These are phyloP conservation scores for Umbelopsis sp. DNA, from an alignment of 371 early-diverging fungal species.

Conservation along the genomic window DNA sequence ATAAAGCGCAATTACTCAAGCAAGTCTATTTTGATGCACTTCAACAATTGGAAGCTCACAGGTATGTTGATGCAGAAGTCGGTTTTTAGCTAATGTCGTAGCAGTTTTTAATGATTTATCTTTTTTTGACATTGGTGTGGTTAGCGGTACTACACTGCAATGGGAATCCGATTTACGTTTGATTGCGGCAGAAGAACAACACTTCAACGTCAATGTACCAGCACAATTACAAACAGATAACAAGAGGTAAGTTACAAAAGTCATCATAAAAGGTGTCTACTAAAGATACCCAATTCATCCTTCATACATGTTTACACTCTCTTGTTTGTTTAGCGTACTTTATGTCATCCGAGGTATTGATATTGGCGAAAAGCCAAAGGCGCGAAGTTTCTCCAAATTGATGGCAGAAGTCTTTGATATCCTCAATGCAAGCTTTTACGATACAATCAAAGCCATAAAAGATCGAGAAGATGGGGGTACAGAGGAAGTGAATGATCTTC, in stretches of 20 bases:
- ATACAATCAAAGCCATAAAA: slow-evolving; percentile 36
- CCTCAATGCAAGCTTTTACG: slow-evolving; percentile 39
- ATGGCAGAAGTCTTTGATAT: slow-evolving; percentile 36
- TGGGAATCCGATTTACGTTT: slow-evolving; percentile 2
- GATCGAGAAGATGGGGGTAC: slow-evolving; percentile 29
- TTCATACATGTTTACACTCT: background rate
- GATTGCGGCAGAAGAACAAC: slow-evolving; percentile 11
- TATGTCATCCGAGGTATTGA: slow-evolving; percentile 39
- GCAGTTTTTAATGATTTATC: too few relatives aligned
- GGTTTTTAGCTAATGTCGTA: too few relatives aligned
- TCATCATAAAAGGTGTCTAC: background rate
- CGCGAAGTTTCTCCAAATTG: slow-evolving; percentile 32
- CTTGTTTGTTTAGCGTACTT: slow-evolving; percentile 22
- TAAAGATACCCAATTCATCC: background rate
- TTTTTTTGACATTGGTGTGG: background rate
- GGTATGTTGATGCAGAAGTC: background rate
- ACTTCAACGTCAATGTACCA: background rate
- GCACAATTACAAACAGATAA: background rate
- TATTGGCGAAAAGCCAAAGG: slow-evolving; percentile 29
- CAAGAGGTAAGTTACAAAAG: background rate
- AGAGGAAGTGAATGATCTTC: slow-evolving; percentile 20
- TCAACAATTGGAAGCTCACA: background rate
- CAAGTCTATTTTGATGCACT: slow-evolving; percentile 8
- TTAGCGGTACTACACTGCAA: background rate
- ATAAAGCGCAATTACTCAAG: slow-evolving; percentile 2